Percentiles rank a stretch among this genome's conserved stretches.
phyloP scores from a whole-genome alignment of 2,329 filamentous ascomycete genomes.

The Seiridium cupressi region DNA sequence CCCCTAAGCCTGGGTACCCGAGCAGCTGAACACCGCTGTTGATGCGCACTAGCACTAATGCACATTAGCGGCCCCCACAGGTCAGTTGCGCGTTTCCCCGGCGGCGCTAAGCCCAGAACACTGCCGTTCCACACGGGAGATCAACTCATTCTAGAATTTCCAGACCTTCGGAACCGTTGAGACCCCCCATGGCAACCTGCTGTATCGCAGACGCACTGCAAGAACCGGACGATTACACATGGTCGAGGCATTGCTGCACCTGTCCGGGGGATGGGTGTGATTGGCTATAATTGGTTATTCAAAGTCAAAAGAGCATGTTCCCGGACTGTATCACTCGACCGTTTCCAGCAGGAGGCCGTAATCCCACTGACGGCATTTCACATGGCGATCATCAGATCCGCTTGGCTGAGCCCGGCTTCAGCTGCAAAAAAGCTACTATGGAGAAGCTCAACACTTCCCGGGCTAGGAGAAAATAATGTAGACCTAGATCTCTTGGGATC shows the following conservation, averaged over 20 bases:
- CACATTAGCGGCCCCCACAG: no score
- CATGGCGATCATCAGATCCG: background rate
- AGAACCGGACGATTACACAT: background rate
- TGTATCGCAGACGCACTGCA: background rate
- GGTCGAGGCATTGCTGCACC: background rate
- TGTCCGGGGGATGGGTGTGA: background rate
- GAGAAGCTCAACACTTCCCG: background rate
- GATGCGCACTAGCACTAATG: background rate
- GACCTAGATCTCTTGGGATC: background rate
- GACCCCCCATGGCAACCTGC: background rate
- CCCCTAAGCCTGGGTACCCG: background rate
- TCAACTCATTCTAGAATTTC: background rate
- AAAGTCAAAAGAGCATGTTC: background rate
- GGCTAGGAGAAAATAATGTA: background rate
- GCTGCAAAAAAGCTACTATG: background rate
- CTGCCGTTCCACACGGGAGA: background rate
- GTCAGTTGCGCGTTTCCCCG: no score
- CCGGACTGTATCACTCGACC: background rate
- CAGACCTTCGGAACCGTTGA: background rate
- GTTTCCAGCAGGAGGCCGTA: background rate
- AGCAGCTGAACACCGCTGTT: background rate
- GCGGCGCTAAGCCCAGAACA: background rate
- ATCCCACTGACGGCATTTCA: background rate
- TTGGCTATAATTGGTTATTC: background rate
- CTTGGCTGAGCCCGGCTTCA: background rate